Evolutionary conservation across 495 filamentous ascomycete genomes (phyloP).

Genomic region (Cryomyces antarcticus): DNA sequence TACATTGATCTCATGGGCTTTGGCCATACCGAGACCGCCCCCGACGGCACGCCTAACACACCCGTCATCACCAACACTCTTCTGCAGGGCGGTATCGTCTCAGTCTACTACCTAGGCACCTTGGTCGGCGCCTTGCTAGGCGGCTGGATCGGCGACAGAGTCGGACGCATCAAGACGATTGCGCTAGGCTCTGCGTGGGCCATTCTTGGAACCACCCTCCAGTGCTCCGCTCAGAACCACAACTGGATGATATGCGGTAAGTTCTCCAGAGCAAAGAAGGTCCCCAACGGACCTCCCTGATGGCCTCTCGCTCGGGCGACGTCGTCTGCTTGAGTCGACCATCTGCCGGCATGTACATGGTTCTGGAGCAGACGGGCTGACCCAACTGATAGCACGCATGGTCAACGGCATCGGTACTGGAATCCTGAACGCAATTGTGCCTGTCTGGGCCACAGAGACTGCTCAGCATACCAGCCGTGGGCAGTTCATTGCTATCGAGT

Average conservation of each 20-base stretch:
- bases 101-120: conserved; percentile 50
- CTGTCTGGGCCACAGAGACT: conserved; percentile 51
- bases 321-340: background rate
- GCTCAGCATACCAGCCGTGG: conserved; percentile 48
- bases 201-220: conserved; percentile 1
- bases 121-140: conserved; percentile 27
- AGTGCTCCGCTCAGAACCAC: conserved; percentile 33
- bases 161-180: conserved; percentile 6
- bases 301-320: conserved; percentile 5
- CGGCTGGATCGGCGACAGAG: conserved; percentile 1
- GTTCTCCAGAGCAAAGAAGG: conserved; percentile 1
- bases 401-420: conserved; percentile 57
- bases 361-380: no score
- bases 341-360: no score
- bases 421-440: conserved; percentile 49
- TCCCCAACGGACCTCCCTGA: background rate
- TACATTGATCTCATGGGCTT: conserved; percentile 49
- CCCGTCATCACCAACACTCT: conserved; percentile 36
- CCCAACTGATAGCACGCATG: conserved; percentile 26
- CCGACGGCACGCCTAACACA: conserved; percentile 8
- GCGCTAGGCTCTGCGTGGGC: conserved; percentile 2
- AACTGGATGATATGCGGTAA: conserved; percentile 52
- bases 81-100: conserved; percentile 48
- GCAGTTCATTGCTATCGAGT: conserved; percentile 52
- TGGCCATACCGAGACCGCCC: conserved; percentile 28